These are phyloP conservation scores for Mesostigma viride DNA, from an alignment of 139 green algal species.

Conservation along the genomic window DNA sequence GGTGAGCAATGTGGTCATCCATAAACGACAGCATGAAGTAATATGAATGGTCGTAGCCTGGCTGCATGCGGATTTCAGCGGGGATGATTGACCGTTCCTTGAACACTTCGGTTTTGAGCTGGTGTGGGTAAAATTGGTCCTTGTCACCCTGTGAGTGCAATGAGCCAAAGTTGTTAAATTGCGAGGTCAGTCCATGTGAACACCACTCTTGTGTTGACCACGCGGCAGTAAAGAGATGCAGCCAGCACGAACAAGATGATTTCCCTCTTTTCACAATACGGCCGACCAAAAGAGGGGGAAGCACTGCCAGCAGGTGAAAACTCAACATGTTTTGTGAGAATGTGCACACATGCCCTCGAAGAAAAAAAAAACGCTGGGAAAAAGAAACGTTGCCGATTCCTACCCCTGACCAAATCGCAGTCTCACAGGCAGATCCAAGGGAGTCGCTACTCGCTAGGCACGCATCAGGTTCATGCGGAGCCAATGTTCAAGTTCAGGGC, in stretches of 20 bases:
- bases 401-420: too few relatives aligned
- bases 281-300: too few relatives aligned
- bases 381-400: too few relatives aligned
- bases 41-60: slow-evolving; percentile 90
- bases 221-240: not conserved
- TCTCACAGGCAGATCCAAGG: not conserved
- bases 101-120: slow-evolving; percentile 70
- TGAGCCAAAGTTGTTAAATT: slow-evolving; percentile 13
- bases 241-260: not conserved
- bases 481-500: too few relatives aligned
- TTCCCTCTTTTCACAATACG: too few relatives aligned
- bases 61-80: slow-evolving; percentile 58
- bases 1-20: slow-evolving; percentile 74
- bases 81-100: slow-evolving; percentile 45
- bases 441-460: not conserved
- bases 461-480: not conserved
- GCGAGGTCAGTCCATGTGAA: not conserved
- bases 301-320: too few relatives aligned
- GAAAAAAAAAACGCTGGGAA: too few relatives aligned
- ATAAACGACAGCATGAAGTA: slow-evolving; percentile 91
- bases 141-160: slow-evolving; percentile 62
- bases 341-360: too few relatives aligned
- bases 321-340: too few relatives aligned
- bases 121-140: slow-evolving; percentile 62
- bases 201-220: not conserved